These are phyloP conservation scores for Leptosphaerulina australis DNA, from an alignment of 2,329 filamentous ascomycete genomes.

Conservation along the genomic window DNA sequence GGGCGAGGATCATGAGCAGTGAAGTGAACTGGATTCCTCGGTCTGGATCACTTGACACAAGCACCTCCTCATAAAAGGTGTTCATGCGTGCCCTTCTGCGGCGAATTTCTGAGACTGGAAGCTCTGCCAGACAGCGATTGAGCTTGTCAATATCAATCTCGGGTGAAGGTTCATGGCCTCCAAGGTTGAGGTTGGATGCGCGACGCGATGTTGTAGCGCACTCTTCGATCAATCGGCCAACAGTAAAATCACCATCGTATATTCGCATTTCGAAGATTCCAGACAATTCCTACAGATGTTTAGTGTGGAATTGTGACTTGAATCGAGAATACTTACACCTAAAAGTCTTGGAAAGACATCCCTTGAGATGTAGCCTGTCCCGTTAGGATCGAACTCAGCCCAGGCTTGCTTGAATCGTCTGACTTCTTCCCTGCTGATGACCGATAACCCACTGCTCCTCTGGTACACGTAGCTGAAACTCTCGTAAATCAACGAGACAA, in stretches of 20 bases:
- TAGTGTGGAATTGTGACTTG: slow-evolving; percentile 2
- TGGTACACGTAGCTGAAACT: slow-evolving; percentile 99
- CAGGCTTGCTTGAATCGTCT: slow-evolving; percentile 97
- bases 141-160: slow-evolving; percentile 75
- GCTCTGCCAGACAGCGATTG: slow-evolving; percentile 71
- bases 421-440: slow-evolving; percentile 90
- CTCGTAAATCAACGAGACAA: slow-evolving; percentile 98
- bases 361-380: slow-evolving; percentile 88
- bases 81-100: slow-evolving; percentile 81
- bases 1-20: slow-evolving; percentile 92
- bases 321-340: slow-evolving; percentile 60
- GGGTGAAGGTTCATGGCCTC: slow-evolving; percentile 46
- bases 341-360: slow-evolving; percentile 87
- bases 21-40: slow-evolving; percentile 89
- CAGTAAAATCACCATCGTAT: slow-evolving; percentile 88
- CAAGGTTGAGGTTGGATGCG: slow-evolving; percentile 55
- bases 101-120: slow-evolving; percentile 78
- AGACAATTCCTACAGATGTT: slow-evolving; percentile 70
- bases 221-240: slow-evolving; percentile 84
- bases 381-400: slow-evolving; percentile 92
- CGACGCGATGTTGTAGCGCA: slow-evolving; percentile 66
- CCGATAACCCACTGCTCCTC: slow-evolving; percentile 87
- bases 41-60: slow-evolving; percentile 89
- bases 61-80: slow-evolving; percentile 94
- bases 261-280: slow-evolving; percentile 98